Evolutionary conservation across 345 rosid species (phyloP), one percentile per base, ranked within the genome.

Genomic region (Laguncularia racemosa): DNA sequence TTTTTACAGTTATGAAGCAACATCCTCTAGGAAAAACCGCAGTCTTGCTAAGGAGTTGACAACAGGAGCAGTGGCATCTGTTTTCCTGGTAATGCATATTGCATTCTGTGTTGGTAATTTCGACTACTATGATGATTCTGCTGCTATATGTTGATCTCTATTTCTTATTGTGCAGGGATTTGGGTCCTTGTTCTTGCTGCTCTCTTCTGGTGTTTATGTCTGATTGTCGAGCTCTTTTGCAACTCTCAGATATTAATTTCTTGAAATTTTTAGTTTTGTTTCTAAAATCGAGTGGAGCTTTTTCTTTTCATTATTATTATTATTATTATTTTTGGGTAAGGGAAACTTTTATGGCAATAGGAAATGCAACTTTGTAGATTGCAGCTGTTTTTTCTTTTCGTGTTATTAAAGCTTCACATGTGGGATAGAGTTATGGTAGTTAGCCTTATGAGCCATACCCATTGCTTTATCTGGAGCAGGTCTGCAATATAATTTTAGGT

Each of bases 181-280:
- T 20, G 98, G 98, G 16, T 84, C 96, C 18, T 80, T 92, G 75
- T 92, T 92, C 75, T 60, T 92, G 77, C 82, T 92, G 33, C 93
- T 93, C 61, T 82, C 97, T 57, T 78, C 86, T 6, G 97, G 97
- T 44, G 76, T 89, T 71, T 93, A 93, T 65, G 97, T 93, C 52
- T 93, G 72, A 74, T 70, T 53, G 53, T 5, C 14, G 26, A 46
- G 52, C 26, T 19, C 23, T 48, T 12, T 55, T 33, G 62, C 55
- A 20, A 28, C 49, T 57, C 20, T 20, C 28, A 63, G 20, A 57
- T 73, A 56, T 23, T 23, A 23, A 23, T 23, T 23, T 23, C 28
- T 23, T 23, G 28, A 23, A 3, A 23, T 23, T 23, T 0, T 23
- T 23, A 23, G 40, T 33, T 33, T 33, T 33, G 40, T 33, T 33